These are phyloP conservation scores for Fusarium sp. DNA, from an alignment of 2,329 filamentous ascomycete species.

Conservation along the genomic window DNA sequence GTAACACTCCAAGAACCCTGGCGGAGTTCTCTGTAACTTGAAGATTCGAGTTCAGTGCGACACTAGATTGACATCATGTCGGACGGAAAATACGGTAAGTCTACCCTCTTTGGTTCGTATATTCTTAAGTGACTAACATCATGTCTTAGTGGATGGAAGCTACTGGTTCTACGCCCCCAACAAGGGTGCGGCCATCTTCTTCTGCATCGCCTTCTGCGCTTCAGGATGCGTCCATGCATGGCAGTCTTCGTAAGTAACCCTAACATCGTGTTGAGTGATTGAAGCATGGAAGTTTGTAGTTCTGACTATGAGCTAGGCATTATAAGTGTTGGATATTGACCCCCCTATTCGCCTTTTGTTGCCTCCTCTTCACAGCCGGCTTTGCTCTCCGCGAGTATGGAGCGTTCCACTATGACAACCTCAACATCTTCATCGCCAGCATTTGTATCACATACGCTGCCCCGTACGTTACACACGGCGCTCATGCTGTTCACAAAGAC, in stretches of 20 bases:
- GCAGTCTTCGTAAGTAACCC: constrained; percentile 59
- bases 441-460: constrained; percentile 51
- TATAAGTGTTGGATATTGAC: constrained; percentile 70
- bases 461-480: constrained; percentile 42
- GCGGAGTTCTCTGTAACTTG: background rate
- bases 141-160: constrained; percentile 53
- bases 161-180: constrained; percentile 62
- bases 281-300: background rate
- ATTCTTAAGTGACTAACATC: background rate
- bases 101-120: background rate
- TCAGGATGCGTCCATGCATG: constrained; percentile 55
- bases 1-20: background rate
- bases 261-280: too few relatives aligned
- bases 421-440: constrained; percentile 49
- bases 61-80: constrained; percentile 31
- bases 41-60: background rate
- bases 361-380: constrained; percentile 65
- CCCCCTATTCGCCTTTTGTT: constrained; percentile 65
- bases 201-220: constrained; percentile 54
- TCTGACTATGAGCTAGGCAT: constrained; percentile 50
- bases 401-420: constrained; percentile 47
- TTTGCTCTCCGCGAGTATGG: constrained; percentile 59
- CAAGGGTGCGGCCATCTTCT: constrained; percentile 61
- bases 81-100: constrained; percentile 49
- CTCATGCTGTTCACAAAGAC: background rate